Base-by-base conservation (phyloP, 352 stramenopile genomes). In the Phytophthora podocarpi region DNA sequence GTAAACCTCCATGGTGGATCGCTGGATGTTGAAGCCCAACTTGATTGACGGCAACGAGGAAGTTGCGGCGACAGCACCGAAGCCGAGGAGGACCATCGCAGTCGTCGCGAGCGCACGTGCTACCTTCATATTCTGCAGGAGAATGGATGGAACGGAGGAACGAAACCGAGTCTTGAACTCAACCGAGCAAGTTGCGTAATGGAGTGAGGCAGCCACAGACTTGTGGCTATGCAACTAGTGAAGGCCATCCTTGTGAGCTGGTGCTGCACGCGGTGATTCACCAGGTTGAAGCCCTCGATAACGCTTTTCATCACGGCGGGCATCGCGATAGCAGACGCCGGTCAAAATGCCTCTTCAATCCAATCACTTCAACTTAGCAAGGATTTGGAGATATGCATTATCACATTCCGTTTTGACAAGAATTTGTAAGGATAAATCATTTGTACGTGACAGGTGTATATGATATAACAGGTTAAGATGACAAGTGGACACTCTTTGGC, bases 1-100 rank as follows among this genome's bases (percentile, higher is more conserved):
- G 43, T 86, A 77, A 35, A 85, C 61, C 12, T 68, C 61, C 76
- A 89, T 86, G 16, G 76, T 73, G 41, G 57, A 67, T 18, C 79
- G 76, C 47, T 86, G 79, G 56, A 81, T 72, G 30, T 72, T 67
- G 69, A 89, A 76, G 6, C 43, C 62, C 6, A 85, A 55, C 16
- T 68, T 70, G 39, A 82, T 48, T 12, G 61, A 78, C 13, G 72
- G 50, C 21, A 78, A 54, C 18, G 68, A 58, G 5, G 55, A 63
- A 10, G 55, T 32, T 4, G 60, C 64, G 42, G 37, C 31, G 10
- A 59, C 57, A 13, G 49, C 36, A 40, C 67, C 20, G 31, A 64
- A 59, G 50, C 28, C 11, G 12, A 45, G 2, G 6, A 64, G 24
- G 16, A 42, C 23, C 16, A 26, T n/a, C 9, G 24, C 32, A 23